Percentiles rank a stretch among this genome's conserved stretches.
phyloP scores from a whole-genome alignment of 768 basidiomycete species.

The Lentinula aciculospora region DNA sequence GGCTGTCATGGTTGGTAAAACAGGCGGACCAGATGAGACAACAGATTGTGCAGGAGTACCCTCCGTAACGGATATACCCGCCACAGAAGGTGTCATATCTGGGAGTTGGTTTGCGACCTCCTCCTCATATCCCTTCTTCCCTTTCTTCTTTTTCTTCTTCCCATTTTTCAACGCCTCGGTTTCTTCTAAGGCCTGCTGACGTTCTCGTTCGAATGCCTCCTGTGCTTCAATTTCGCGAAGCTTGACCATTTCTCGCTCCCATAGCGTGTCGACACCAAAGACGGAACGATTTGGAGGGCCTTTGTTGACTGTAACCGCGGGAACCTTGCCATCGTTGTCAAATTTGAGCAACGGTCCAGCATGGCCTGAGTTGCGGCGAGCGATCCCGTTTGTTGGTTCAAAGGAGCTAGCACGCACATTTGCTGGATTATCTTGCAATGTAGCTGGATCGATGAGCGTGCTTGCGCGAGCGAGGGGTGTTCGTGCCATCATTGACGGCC shows the following conservation, averaged over 20 bases:
- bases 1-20: constrained; percentile 38
- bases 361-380: constrained; percentile 44
- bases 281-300: constrained; percentile 61
- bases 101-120: neutral
- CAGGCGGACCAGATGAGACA: constrained; percentile 33
- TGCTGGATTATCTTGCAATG: constrained; percentile 44
- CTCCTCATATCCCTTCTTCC: constrained; percentile 18
- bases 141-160: constrained; percentile 41
- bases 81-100: neutral
- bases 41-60: constrained; percentile 13
- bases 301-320: constrained; percentile 20
- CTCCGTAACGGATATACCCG: constrained; percentile 6
- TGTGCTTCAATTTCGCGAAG: constrained; percentile 68
- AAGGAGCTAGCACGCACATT: constrained; percentile 41
- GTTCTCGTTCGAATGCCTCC: constrained; percentile 46
- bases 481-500: constrained; percentile 93
- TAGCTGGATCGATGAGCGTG: constrained; percentile 71
- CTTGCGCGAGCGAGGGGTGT: constrained; percentile 38
- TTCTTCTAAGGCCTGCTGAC: constrained; percentile 36
- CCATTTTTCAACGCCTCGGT: constrained; percentile 39
- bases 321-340: constrained; percentile 41
- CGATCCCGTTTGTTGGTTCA: constrained; percentile 32
- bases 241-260: constrained; percentile 85
- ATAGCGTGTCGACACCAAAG: constrained; percentile 89
- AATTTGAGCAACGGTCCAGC: constrained; percentile 66